Percentiles rank a stretch among this genome's conserved stretches.
These are phyloP conservation scores for Lenzites betulinus DNA, from an alignment of 768 basidiomycete species.

Conservation along the genomic window DNA sequence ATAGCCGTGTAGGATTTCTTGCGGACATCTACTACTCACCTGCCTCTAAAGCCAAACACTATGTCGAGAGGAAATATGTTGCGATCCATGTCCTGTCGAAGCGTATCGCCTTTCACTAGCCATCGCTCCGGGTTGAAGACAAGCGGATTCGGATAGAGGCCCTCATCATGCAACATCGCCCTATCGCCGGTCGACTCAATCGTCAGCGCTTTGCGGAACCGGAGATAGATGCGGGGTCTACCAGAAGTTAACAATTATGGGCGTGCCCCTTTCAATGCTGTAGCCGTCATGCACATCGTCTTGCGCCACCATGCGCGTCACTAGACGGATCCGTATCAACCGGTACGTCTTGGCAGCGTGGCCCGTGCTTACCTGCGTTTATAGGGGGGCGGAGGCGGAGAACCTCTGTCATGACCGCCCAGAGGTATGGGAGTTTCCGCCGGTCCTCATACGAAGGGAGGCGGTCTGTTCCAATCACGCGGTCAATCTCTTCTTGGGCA, in stretches of 20 bases:
- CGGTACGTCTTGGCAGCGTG: too few relatives aligned
- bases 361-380: not conserved
- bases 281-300: conserved; percentile 23
- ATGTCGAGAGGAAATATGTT: conserved; percentile 3
- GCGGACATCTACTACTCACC: not conserved
- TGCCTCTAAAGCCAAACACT: conserved; percentile 7
- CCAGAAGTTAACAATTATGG: conserved; percentile 25
- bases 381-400: conserved; percentile 26
- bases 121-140: conserved; percentile 28
- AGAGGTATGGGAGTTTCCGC: conserved; percentile 29
- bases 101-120: conserved; percentile 8
- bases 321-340: not conserved
- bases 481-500: conserved; percentile 34
- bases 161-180: conserved; percentile 51
- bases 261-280: conserved; percentile 19
- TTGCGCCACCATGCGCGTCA: conserved; percentile 1
- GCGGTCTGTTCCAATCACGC: conserved; percentile 26
- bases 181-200: not conserved
- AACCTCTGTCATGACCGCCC: conserved; percentile 31
- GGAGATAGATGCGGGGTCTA: not conserved
- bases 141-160: conserved; percentile 34
- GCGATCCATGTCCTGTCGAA: not conserved
- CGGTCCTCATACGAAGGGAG: conserved; percentile 27
- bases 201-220: not conserved
- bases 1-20: too few relatives aligned